Conservation (phyloP, 1,139 yeast genomes). For the Blastobotrys ciferrii region DNA sequence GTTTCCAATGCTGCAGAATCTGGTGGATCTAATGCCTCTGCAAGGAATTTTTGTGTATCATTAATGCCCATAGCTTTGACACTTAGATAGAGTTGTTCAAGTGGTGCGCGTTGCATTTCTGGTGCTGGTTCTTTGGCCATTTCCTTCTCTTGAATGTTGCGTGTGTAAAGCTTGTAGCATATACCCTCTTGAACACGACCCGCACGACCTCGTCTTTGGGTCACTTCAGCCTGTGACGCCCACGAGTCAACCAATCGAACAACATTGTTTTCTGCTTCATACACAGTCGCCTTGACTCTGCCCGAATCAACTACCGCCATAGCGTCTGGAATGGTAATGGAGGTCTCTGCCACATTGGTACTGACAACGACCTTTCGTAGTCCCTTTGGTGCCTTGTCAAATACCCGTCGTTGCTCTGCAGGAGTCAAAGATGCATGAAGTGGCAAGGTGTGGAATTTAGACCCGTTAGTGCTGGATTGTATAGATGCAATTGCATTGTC, state of each 20-base stretch:
- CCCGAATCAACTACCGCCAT: slow-evolving; percentile 91
- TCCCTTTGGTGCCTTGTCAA: slow-evolving; percentile 50
- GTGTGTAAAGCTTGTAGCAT: slow-evolving; percentile 78
- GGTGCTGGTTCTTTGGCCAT: slow-evolving; percentile 81
- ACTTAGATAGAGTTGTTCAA: slow-evolving; percentile 77
- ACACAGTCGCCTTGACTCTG: slow-evolving; percentile 72
- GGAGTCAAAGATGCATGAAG: slow-evolving; percentile 85
- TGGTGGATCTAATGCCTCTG: slow-evolving; percentile 83
- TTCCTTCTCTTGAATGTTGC: slow-evolving; percentile 49
- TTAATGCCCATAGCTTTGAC: slow-evolving; percentile 87
- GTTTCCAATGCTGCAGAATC: slow-evolving; percentile 53
- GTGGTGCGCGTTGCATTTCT: slow-evolving; percentile 77
- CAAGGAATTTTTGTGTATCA: slow-evolving; percentile 66
- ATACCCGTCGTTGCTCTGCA: slow-evolving; percentile 76
- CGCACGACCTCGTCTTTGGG: slow-evolving; percentile 96
- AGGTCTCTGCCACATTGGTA: slow-evolving; percentile 81
- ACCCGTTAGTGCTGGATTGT: slow-evolving; percentile 24
- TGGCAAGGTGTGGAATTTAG: slow-evolving; percentile 52
- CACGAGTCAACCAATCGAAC: slow-evolving; percentile 75
- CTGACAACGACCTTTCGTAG: slow-evolving; percentile 81
- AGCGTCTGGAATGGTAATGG: slow-evolving; percentile 90
- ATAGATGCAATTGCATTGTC: slow-evolving; percentile 50
- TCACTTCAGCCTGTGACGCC: slow-evolving; percentile 90
- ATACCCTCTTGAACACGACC: slow-evolving; percentile 87
- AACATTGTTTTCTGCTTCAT: slow-evolving; percentile 63